Percentiles rank a stretch among this genome's conserved stretches.
These are phyloP conservation scores for Geotrichum aggregatum DNA, from an alignment of 1,139 yeast species.

Conservation along the genomic window DNA sequence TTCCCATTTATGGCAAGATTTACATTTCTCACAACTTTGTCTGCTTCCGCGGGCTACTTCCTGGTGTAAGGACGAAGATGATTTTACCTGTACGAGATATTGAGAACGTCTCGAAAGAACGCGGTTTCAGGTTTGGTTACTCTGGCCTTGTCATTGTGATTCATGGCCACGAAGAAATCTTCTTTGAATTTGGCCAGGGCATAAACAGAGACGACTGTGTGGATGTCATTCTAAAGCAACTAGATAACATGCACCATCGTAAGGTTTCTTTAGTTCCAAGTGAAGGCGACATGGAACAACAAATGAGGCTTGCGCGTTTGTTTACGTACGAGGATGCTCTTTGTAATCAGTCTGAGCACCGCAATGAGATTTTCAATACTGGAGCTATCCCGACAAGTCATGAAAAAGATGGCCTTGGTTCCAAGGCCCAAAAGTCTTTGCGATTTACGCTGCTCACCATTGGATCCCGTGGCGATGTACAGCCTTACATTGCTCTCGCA, in stretches of 20 bases:
- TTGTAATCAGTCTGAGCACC: neutral
- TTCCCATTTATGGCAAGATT: slow-evolving; percentile 79
- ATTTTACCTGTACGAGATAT: slow-evolving; percentile 72
- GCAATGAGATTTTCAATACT: neutral
- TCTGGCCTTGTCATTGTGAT: slow-evolving; percentile 65
- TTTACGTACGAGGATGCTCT: slow-evolving; percentile 34
- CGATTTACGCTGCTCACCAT: slow-evolving; percentile 71
- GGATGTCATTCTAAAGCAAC: slow-evolving; percentile 47
- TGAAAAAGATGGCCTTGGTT: neutral
- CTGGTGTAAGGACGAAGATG: slow-evolving; percentile 78
- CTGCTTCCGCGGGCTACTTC: slow-evolving; percentile 75
- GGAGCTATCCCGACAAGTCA: neutral
- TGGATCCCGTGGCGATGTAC: slow-evolving; percentile 95
- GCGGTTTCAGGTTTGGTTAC: slow-evolving; percentile 62
- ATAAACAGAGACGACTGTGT: slow-evolving; percentile 72
- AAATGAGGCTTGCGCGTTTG: slow-evolving; percentile 30
- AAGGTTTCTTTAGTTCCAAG: neutral
- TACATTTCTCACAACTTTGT: slow-evolving; percentile 63
- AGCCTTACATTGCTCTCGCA: slow-evolving; percentile 89
- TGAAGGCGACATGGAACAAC: neutral
- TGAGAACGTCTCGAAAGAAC: slow-evolving; percentile 62
- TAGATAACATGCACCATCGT: slow-evolving; percentile 44
- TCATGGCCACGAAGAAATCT: slow-evolving; percentile 70
- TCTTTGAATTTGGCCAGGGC: slow-evolving; percentile 67
- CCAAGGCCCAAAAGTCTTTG: slow-evolving; percentile 24